Base-by-base conservation (phyloP, 306 rosid species). In the Lablab purpureus region DNA sequence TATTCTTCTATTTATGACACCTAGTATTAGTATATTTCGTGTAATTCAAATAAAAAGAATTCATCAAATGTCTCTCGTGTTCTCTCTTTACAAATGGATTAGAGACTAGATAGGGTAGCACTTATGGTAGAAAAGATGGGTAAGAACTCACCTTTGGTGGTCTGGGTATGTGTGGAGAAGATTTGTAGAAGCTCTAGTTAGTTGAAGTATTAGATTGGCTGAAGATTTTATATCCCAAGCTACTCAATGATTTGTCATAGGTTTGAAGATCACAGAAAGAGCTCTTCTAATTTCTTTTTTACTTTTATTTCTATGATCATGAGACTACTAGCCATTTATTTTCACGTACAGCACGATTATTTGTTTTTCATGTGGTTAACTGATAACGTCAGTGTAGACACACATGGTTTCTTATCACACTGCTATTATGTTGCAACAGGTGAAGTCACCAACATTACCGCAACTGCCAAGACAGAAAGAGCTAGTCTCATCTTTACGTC, bases 401-500 rank as follows among this genome's bases (percentile, higher is more conserved):
- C 37, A 2, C 45, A n/a, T 22, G 54, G 46, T 73, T 43, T 77
- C 83, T 86, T 49, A 84, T 67, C 21, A n/a, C 79, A 55, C 67
- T 70, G 69, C 63, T 56, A 36, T 78, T 84, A 13, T 74, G 67
- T 75, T 87, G 80, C 72, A 74, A 79, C 78, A 96, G 99, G 92
- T 96, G 86, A 96, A 88, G 82, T 91, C 99, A 56, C 85, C 89
- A 21, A 67, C 97, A 45, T 62, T 93, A 76, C 99, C 99, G 11
- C 93, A 84, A 69, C 86, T 96, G 59, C 99, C 99, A 41, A 72
- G 85, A 69, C 96, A 93, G 46, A 90, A 74, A 87, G 96, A 93
- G 85, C 83, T 96, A 76, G 75, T 82, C 56, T 88, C 93, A 37
- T 84, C 88, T 50, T 80, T 96, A 84, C 91, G 99, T 74, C 90